Percentiles rank a stretch among this genome's conserved stretches.
phyloP scores from a whole-genome alignment of 192 early-diverging fungal genomes.

The Backusella sp. region DNA sequence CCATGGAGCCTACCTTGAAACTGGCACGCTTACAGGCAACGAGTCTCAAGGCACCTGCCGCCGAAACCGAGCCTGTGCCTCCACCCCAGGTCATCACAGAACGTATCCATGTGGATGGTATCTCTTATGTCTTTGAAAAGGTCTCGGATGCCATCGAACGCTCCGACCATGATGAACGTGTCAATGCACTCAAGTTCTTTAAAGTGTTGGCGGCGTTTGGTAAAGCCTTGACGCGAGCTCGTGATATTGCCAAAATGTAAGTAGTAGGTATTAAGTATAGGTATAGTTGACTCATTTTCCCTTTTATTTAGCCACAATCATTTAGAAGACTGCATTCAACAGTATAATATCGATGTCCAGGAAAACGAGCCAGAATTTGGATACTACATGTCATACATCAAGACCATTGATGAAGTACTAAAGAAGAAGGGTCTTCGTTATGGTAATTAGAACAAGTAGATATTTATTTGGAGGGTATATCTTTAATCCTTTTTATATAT shows the following conservation, averaged over 20 bases:
- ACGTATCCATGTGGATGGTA: constrained; percentile 42
- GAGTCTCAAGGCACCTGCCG: neutral
- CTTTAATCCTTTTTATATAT: neutral
- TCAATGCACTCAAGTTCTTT: constrained; percentile 45
- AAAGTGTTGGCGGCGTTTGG: constrained; percentile 41
- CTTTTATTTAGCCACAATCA: constrained; percentile 31
- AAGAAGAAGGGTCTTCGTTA: constrained; percentile 40
- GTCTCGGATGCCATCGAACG: constrained; percentile 14
- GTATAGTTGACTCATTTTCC: neutral
- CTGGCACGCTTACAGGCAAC: constrained; percentile 34
- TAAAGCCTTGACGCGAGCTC: constrained; percentile 25
- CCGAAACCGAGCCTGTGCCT: neutral
- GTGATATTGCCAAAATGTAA: constrained; percentile 45
- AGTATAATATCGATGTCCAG: constrained; percentile 17
- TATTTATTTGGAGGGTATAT: neutral
- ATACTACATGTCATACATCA: constrained; percentile 39
- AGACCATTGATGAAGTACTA: constrained; percentile 39
- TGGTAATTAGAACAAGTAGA: constrained; percentile 7
- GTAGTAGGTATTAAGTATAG: constrained; percentile 10
- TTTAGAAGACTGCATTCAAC: constrained; percentile 31
- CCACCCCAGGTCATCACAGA: constrained; percentile 28
- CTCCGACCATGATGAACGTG: constrained; percentile 15
- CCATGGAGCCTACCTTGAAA: constrained; percentile 36
- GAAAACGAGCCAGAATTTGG: constrained; percentile 39
- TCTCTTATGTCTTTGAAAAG: constrained; percentile 32